Conservation (phyloP, 106 monocot genomes). For the Dioscorea alata region DNA sequence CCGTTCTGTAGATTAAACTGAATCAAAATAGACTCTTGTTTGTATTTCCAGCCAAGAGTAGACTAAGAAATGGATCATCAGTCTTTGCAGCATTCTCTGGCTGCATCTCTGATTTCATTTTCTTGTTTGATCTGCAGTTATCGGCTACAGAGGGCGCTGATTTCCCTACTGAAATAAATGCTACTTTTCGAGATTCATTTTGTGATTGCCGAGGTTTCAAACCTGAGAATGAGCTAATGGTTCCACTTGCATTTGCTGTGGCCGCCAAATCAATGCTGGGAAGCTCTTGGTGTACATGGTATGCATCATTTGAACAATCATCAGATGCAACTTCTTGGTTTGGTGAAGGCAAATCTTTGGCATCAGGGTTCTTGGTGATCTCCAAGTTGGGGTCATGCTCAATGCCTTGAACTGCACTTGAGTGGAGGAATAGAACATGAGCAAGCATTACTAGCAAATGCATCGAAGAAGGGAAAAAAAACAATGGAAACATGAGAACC, state of each 20-base stretch:
- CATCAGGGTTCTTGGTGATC: too few species aligned
- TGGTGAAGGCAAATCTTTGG: too few species aligned
- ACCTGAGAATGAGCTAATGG: neutral
- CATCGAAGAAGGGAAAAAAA: too few species aligned
- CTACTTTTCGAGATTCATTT: slow-evolving; percentile 25
- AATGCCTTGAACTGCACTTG: too few species aligned
- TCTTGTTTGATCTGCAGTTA: slow-evolving; percentile 15
- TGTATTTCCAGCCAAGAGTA: slow-evolving; percentile 10
- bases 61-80: slow-evolving; percentile 10
- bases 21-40: slow-evolving; percentile 9
- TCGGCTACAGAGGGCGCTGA: neutral
- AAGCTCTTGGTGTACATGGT: too few species aligned
- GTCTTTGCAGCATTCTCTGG: neutral
- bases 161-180: slow-evolving; percentile 38
- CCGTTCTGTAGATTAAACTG: neutral
- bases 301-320: too few species aligned
- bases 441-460: too few species aligned
- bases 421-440: too few species aligned
- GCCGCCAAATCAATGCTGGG: too few species aligned
- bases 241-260: neutral
- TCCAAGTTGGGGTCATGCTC: too few species aligned
- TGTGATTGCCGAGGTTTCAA: neutral
- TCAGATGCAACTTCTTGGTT: too few species aligned
- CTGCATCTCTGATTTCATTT: slow-evolving; percentile 11
- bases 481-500: too few species aligned